phyloP scores from a whole-genome alignment of 2,329 filamentous ascomycete genomes.

The Arachnomyces sp. region DNA sequence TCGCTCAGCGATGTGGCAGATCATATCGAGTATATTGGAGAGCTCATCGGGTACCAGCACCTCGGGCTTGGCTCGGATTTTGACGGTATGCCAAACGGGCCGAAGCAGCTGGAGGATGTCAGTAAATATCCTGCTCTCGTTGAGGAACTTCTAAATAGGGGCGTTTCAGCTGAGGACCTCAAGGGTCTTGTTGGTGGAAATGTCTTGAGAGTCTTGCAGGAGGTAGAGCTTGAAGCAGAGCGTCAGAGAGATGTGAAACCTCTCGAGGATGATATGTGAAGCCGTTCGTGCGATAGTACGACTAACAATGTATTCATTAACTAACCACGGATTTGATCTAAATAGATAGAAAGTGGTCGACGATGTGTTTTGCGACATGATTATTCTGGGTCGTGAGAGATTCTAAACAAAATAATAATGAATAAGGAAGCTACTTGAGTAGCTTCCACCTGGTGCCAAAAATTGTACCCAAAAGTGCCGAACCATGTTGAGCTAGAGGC shows the following conservation, averaged over 20 bases:
- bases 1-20: slow-evolving; percentile 70
- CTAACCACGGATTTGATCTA: too few species aligned
- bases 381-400: too few species aligned
- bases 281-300: too few species aligned
- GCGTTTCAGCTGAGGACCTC: slow-evolving; percentile 66
- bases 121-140: slow-evolving; percentile 74
- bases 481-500: too few species aligned
- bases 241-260: slow-evolving; percentile 1
- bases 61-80: slow-evolving; percentile 88
- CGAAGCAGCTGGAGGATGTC: slow-evolving; percentile 74
- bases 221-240: slow-evolving; percentile 62
- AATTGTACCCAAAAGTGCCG: too few species aligned
- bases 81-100: slow-evolving; percentile 58
- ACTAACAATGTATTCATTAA: too few species aligned
- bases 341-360: too few species aligned
- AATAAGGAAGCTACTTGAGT: too few species aligned
- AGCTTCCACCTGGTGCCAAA: too few species aligned
- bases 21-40: slow-evolving; percentile 76
- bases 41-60: slow-evolving; percentile 75
- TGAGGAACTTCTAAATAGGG: slow-evolving; percentile 63
- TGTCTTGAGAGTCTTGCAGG: slow-evolving; percentile 73
- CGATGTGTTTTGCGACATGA: too few species aligned
- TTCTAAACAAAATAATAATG: too few species aligned
- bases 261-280: too few species aligned
- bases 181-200: slow-evolving; percentile 73